These are phyloP conservation scores for Fusarium continuum DNA, from an alignment of 2,329 filamentous ascomycete species.

Conservation along the genomic window DNA sequence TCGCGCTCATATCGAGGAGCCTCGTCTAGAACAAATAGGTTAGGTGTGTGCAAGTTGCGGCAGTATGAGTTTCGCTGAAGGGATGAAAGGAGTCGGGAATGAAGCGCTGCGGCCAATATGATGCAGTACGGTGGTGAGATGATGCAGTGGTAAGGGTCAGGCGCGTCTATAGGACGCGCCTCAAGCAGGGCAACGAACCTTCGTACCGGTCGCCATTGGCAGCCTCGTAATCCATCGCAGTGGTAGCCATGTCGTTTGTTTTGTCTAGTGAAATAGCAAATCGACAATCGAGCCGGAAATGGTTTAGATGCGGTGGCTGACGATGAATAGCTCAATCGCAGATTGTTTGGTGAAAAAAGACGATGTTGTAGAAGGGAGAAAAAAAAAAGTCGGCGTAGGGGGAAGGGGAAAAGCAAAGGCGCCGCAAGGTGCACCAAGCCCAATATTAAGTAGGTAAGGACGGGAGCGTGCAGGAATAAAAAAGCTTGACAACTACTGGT, in stretches of 20 bases:
- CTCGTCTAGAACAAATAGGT: conserved; percentile 60
- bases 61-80: no score
- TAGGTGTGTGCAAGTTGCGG: conserved; percentile 1
- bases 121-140: conserved; percentile 5
- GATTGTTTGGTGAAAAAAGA: conserved; percentile 32
- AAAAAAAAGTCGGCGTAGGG: conserved; percentile 41
- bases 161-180: conserved; percentile 34
- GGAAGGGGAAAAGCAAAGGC: conserved; percentile 39
- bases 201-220: conserved; percentile 74
- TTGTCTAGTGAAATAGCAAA: conserved; percentile 14
- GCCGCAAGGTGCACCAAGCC: conserved; percentile 29
- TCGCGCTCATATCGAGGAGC: conserved; percentile 72
- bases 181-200: conserved; percentile 56
- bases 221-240: conserved; percentile 76
- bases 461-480: conserved; percentile 25
- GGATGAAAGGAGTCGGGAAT: not conserved
- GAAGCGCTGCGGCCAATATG: not conserved
- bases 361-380: conserved; percentile 41
- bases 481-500: conserved; percentile 26
- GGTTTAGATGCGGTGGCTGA: conserved; percentile 34
- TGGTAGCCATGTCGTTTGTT: conserved; percentile 63
- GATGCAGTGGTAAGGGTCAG: not conserved
- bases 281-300: conserved; percentile 26
- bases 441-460: conserved; percentile 24
- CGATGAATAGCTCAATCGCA: conserved; percentile 40